Evolutionary conservation across 2,329 filamentous ascomycete species (phyloP), one percentile per base, ranked within the genome.

Genomic region (Fusarium compactum): DNA sequence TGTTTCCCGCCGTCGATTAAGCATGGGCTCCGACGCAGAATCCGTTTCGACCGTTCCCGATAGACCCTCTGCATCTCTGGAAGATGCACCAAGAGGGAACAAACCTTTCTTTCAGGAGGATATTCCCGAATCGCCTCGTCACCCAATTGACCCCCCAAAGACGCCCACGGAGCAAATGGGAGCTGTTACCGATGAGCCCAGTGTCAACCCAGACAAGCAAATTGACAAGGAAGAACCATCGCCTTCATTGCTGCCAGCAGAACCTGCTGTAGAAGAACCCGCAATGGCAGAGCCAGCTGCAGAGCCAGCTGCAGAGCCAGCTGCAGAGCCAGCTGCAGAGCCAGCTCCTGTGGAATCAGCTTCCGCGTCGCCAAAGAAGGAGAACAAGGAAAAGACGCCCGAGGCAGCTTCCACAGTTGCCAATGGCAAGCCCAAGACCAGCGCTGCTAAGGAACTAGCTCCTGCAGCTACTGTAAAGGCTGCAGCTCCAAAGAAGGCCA

Each of bases 81-180:
- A 75, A 27, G 76, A 80, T 45, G 76, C 76, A 29, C 24, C 61
- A n/a, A 65, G 58, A 32, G 58, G 45, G 18, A 62, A 70, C 55
- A 76, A 73, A 54, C 62, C 72, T 14, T 66, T 78, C 47, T 66
- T 79, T 40, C 77, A 80, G 43, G 81, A 84, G 60, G 70, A 82
- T 3, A 83, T 85, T 52, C 79, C 80, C 18, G 82, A 85, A 65
- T 82, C 82, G 3, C 82, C 83, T 27, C 76, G 69, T 38, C 71
- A 74, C n/a, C 73, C 77, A 41, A 55, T 65, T 32, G 68, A 72
- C 8, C 22, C 57, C 24, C 61, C 67, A 27, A 70, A 64, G 43
- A 57, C 64, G 25, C 48, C 58, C 29, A 48, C 52, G 16, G 47
- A 69, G 24, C 55, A 72, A 20, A 51, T 72, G 53, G 69, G 72